Conservation (phyloP, 306 rosid species). For the Begonia masoniana region DNA sequence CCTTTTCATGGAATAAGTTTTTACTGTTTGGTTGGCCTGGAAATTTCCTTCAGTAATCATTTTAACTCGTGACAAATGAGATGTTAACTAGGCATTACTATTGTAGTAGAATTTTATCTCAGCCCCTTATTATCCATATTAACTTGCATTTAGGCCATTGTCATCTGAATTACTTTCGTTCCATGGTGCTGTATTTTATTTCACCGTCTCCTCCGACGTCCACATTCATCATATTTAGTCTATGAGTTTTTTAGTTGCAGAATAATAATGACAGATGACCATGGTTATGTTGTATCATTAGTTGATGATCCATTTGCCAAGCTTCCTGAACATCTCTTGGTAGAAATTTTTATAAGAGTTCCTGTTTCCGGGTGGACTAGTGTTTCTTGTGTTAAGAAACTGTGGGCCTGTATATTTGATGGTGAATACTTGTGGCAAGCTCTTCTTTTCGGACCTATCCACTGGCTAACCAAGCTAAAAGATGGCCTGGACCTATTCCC, state of each 20-base stretch:
- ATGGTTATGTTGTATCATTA: constrained; percentile 10
- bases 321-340: constrained; percentile 54
- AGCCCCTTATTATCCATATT: too few relatives aligned
- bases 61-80: too few relatives aligned
- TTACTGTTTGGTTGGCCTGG: too few relatives aligned
- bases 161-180: too few relatives aligned
- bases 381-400: constrained; percentile 43
- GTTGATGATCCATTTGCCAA: constrained; percentile 20
- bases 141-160: too few relatives aligned
- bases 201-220: too few relatives aligned
- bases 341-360: constrained; percentile 51
- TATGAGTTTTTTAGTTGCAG: constrained; percentile 14
- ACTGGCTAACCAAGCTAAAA: constrained; percentile 24
- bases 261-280: constrained; percentile 17
- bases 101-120: too few relatives aligned
- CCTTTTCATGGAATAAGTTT: too few relatives aligned
- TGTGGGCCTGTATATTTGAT: constrained; percentile 51
- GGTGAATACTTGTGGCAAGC: constrained; percentile 63
- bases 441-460: constrained; percentile 42
- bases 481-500: constrained; percentile 71
- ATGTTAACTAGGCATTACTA: too few relatives aligned
- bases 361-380: constrained; percentile 39
- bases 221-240: too few relatives aligned
- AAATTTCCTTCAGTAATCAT: too few relatives aligned
- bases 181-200: too few relatives aligned